Percentiles rank a stretch among this genome's conserved stretches.
These are phyloP conservation scores for Dissophora ornata DNA, from an alignment of 192 early-diverging fungal genomes.

Conservation along the genomic window DNA sequence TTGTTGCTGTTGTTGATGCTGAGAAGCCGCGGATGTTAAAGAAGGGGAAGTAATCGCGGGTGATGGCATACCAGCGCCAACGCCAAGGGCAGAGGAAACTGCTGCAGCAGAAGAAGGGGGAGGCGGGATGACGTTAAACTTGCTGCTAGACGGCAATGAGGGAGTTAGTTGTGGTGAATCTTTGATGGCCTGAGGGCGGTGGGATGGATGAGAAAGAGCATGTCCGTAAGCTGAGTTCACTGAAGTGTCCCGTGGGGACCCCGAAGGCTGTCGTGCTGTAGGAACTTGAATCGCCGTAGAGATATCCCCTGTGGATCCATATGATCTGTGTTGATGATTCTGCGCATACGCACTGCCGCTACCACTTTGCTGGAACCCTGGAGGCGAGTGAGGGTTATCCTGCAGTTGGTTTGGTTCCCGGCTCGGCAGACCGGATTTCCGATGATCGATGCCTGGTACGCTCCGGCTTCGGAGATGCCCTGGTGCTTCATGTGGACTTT, in stretches of 20 bases:
- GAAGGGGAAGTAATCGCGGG: slow-evolving; percentile 2
- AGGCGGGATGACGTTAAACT: slow-evolving; percentile 9
- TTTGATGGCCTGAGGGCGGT: slow-evolving; percentile 4
- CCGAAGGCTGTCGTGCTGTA: not conserved
- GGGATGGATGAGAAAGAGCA: not conserved
- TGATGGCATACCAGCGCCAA: slow-evolving; percentile 4
- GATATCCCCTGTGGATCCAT: slow-evolving; percentile 7
- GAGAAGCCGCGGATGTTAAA: not conserved
- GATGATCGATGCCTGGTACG: slow-evolving; percentile 8
- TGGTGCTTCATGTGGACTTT: not conserved
- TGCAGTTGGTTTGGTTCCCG: slow-evolving; percentile 4
- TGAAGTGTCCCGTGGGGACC: not conserved
- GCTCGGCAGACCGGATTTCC: slow-evolving; percentile 4
- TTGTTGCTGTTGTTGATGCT: slow-evolving; percentile 1
- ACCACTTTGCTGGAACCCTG: not conserved
- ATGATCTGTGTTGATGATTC: not conserved
- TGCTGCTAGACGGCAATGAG: slow-evolving; percentile 41
- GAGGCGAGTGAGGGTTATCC: slow-evolving; percentile 3
- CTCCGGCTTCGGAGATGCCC: slow-evolving; percentile 23
- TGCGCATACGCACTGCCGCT: not conserved
- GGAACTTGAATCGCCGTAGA: not conserved
- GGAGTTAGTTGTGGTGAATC: slow-evolving; percentile 34
- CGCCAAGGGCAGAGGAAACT: not conserved
- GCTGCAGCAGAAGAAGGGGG: not conserved
- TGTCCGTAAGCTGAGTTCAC: not conserved